phyloP scores from a whole-genome alignment of 2,329 filamentous ascomycete genomes.

The Fusarium sp. region DNA sequence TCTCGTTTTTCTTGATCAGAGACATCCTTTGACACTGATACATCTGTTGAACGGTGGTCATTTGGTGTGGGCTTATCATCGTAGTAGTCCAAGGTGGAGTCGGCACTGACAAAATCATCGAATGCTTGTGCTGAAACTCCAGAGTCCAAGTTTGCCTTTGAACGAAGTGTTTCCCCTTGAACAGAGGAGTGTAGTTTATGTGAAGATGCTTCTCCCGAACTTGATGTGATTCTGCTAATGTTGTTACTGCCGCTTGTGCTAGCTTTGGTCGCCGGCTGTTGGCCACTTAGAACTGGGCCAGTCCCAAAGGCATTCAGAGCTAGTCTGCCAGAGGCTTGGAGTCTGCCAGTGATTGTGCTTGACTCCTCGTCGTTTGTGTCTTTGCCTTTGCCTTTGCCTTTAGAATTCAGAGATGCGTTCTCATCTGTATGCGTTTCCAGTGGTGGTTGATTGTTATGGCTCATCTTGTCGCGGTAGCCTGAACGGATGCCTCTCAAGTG shows the following conservation, averaged over 20 bases:
- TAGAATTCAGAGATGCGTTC: slow-evolving; percentile 11
- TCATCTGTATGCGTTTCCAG: background rate
- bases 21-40: background rate
- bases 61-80: slow-evolving; percentile 1
- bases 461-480: slow-evolving; percentile 27
- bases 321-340: slow-evolving; percentile 46
- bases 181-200: slow-evolving; percentile 29
- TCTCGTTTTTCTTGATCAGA: slow-evolving; percentile 48
- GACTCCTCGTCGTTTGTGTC: slow-evolving; percentile 27
- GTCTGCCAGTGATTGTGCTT: slow-evolving; percentile 36
- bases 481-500: background rate
- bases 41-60: background rate
- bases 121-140: slow-evolving; percentile 49
- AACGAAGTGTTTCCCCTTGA: slow-evolving; percentile 29
- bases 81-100: slow-evolving; percentile 22
- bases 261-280: slow-evolving; percentile 37
- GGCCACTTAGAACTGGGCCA: slow-evolving; percentile 28
- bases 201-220: slow-evolving; percentile 38
- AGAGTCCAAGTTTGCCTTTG: slow-evolving; percentile 33
- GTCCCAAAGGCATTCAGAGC: slow-evolving; percentile 43
- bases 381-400: slow-evolving; percentile 36
- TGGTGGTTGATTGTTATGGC: slow-evolving; percentile 13
- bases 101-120: slow-evolving; percentile 40
- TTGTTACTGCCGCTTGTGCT: slow-evolving; percentile 21
- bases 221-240: slow-evolving; percentile 23